Conservation (phyloP, 768 basidiomycete genomes). For the Termitomyces sp. region DNA sequence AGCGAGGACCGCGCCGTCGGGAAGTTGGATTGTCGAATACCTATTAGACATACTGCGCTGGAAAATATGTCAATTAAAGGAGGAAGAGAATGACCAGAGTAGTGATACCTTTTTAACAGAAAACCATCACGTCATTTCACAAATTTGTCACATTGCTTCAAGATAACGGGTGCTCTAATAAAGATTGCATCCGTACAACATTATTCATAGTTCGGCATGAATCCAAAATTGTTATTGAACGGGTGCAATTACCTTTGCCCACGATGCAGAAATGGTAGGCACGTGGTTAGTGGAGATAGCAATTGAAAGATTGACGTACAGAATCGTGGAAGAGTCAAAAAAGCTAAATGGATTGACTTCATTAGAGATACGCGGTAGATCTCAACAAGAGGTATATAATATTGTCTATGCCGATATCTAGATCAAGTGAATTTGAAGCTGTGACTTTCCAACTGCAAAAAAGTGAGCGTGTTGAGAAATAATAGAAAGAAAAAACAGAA, state of each 20-base stretch:
- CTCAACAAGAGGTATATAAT: slow-evolving; percentile 3
- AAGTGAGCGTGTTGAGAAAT: slow-evolving; percentile 1
- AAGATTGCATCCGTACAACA: slow-evolving; percentile 13
- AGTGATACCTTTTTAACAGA: slow-evolving; percentile 1
- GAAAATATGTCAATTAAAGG: not conserved
- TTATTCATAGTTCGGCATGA: not conserved
- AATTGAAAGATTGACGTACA: not conserved
- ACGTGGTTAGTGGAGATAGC: slow-evolving; percentile 1
- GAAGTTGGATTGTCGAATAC: slow-evolving; percentile 26
- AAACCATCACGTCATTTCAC: slow-evolving; percentile 1
- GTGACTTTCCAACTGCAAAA: slow-evolving; percentile 66
- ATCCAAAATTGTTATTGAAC: not conserved
- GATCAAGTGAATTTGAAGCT: slow-evolving; percentile 75
- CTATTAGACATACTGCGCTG: slow-evolving; percentile 19
- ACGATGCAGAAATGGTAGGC: not conserved
- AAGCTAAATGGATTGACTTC: not conserved
- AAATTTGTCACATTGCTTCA: slow-evolving; percentile 8
- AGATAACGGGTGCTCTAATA: slow-evolving; percentile 9
- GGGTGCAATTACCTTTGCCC: slow-evolving; percentile 9
- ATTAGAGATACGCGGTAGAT: not conserved
- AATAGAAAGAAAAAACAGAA: not conserved
- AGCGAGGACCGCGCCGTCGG: slow-evolving; percentile 41
- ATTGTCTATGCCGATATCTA: slow-evolving; percentile 6
- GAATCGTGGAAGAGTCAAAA: not conserved
- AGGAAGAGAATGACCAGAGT: not conserved